phyloP scores from a whole-genome alignment of 257 asterid species.

The Oldenlandia corymbosa region DNA sequence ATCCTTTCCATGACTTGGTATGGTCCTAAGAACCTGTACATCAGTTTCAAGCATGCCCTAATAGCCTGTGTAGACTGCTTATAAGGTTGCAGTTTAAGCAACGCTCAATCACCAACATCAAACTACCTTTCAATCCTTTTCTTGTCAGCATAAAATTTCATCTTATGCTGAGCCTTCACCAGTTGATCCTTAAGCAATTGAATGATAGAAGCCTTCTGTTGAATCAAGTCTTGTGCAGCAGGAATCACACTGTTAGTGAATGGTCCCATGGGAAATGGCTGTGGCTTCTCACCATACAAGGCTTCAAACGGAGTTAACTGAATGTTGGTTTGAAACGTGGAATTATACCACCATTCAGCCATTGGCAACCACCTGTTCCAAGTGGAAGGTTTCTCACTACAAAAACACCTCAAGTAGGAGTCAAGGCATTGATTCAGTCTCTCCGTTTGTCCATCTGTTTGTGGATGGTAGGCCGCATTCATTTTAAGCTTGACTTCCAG shows the following conservation, averaged over 20 bases:
- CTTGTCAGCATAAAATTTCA: neutral
- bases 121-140: neutral
- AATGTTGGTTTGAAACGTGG: neutral
- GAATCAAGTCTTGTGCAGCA: neutral
- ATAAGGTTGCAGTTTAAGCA: neutral
- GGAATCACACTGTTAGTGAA: neutral
- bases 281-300: neutral
- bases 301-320: neutral
- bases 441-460: neutral
- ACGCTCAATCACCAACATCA: neutral
- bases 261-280: neutral
- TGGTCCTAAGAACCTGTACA: neutral
- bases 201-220: neutral
- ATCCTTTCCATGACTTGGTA: neutral
- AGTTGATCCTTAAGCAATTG: neutral
- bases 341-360: neutral
- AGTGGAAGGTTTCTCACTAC: neutral
- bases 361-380: neutral
- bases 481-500: neutral
- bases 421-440: neutral
- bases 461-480: neutral
- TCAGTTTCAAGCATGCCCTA: neutral
- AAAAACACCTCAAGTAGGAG: neutral
- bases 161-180: neutral
- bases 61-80: neutral